Evolutionary conservation across 2,329 filamentous ascomycete genomes (phyloP).

Genomic region (Aureobasidium namibiae): DNA sequence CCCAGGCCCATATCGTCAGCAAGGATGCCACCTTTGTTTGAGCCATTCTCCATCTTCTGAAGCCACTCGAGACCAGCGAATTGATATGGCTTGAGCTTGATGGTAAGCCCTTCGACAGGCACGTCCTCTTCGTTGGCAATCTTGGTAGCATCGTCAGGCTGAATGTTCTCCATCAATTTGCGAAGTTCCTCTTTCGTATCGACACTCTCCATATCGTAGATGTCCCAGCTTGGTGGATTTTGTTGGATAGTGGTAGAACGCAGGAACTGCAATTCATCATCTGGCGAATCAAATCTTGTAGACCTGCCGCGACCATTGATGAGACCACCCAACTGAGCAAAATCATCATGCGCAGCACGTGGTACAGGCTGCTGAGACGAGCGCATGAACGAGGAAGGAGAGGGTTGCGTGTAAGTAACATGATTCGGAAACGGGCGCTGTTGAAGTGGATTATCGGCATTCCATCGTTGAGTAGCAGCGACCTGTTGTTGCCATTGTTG

Average conservation of each 20-base stretch:
- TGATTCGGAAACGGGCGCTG: not conserved
- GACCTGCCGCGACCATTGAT: not conserved
- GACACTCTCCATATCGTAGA: conserved; percentile 33
- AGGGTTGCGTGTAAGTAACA: not conserved
- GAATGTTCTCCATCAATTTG: conserved; percentile 62
- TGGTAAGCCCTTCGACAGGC: conserved; percentile 51
- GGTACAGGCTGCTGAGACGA: not conserved
- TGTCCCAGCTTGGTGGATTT: conserved; percentile 19
- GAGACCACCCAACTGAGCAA: not conserved
- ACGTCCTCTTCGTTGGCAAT: conserved; percentile 60
- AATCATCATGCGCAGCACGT: not conserved
- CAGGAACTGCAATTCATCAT: conserved; percentile 23
- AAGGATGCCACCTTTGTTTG: conserved; percentile 66
- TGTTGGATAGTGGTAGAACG: conserved; percentile 20
- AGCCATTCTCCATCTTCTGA: conserved; percentile 62
- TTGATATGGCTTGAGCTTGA: conserved; percentile 71
- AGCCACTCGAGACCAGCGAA: conserved; percentile 71
- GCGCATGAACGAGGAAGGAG: not conserved
- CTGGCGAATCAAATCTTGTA: conserved; percentile 14
- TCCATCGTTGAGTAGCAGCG: not conserved
- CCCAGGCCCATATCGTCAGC: conserved; percentile 79
- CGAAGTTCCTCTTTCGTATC: conserved; percentile 60
- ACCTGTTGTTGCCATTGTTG: conserved; percentile 2
- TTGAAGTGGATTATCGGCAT: not conserved
- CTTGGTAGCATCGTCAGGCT: conserved; percentile 59